Base-by-base conservation (phyloP, 139 green algal genomes). In the Choricystis sp. region DNA sequence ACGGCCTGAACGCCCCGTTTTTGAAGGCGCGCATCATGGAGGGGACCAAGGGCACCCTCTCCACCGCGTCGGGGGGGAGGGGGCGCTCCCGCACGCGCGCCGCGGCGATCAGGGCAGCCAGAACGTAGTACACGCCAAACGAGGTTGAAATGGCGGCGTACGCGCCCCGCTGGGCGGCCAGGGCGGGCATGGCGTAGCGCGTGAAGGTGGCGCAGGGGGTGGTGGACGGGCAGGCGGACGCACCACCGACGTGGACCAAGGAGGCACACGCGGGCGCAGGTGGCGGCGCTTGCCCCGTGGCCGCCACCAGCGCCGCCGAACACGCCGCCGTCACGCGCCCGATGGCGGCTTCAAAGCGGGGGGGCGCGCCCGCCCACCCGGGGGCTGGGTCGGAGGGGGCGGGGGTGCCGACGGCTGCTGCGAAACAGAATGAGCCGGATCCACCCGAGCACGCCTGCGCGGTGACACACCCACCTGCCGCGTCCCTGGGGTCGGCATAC, bases 41-140 rank as follows among this genome's bases (percentile, higher is more conserved):
- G 27, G 64, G 30, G 30, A 76, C 65, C 14, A 76, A 56, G 2
- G 70, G 70, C 20, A 71, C 23, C 16, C 31, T 23, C 22, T 56
- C 4, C 24, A 5, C n/a, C n/a, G 48, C 40, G 5, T 23, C 26
- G 52, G 26, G 31, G 22, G 29, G 5, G 9, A 64, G 25, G 4
- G 1, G 24, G n/a, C 58, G 31, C 55, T 70, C 69, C 31, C 55
- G 27, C 21, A 67, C 48, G 22, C 27, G 29, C 5, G 29, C 52
- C 24, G 65, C 63, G 25, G 31, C 59, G 59, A 61, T 26, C 29
- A 62, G 20, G 48, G 66, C 62, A 59, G 48, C 56, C 23, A 59
- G 3, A 2, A 75, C 22, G 64, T 67, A 70, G 56, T 75, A 75
- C 26, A 68, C 3, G 20, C 70, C 70, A 60, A 75, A 75, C 49